phyloP scores from a whole-genome alignment of 495 filamentous ascomycete genomes.

The Neurospora africana region DNA sequence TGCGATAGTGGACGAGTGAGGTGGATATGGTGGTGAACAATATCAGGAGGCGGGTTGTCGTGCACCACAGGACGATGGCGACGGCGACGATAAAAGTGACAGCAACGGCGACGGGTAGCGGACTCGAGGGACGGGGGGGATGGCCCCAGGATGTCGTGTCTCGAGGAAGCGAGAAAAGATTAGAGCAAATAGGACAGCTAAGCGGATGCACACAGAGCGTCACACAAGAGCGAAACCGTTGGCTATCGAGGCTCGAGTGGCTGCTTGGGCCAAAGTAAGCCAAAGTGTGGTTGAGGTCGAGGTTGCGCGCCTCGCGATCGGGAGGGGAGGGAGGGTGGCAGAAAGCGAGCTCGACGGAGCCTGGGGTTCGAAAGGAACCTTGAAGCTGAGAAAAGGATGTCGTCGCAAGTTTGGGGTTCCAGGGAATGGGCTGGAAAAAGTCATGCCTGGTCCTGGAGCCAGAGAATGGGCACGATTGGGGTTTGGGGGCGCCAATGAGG shows the following conservation, averaged over 20 bases:
- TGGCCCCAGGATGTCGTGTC: neutral
- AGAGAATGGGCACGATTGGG: neutral
- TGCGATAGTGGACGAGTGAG: neutral
- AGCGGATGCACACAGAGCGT: neutral
- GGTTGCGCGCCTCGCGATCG: neutral
- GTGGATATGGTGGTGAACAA: neutral
- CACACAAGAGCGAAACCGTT: neutral
- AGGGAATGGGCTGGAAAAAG: neutral
- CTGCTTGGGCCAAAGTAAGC: neutral
- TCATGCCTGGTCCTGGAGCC: neutral
- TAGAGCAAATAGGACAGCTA: neutral
- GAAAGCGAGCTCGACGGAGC: neutral
- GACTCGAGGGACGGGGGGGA: neutral
- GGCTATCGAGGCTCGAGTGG: neutral
- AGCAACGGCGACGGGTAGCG: neutral
- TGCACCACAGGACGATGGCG: neutral
- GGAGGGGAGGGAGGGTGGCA: neutral
- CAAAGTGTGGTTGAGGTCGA: neutral
- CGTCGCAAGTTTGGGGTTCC: neutral
- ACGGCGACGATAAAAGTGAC: neutral
- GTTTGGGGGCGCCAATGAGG: neutral
- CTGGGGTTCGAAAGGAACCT: neutral
- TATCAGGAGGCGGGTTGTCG: neutral
- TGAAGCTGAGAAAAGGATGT: neutral
- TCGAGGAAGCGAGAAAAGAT: neutral